Evolutionary conservation across 345 rosid genomes (phyloP).

Genomic region (Salix arbutifolia): DNA sequence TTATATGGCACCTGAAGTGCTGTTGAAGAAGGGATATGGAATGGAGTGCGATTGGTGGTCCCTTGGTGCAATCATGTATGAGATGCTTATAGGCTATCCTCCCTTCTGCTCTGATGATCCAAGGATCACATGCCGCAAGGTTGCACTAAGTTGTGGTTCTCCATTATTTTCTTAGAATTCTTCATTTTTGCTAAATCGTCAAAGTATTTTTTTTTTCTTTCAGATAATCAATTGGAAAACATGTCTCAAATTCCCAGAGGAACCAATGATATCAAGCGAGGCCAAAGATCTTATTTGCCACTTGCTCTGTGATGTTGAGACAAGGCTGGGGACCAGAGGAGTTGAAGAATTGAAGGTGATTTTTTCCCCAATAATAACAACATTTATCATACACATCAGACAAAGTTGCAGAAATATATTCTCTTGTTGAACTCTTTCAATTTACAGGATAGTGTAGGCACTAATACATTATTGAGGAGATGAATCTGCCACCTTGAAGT

Average conservation of each 20-base stretch:
- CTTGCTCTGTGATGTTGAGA: conserved; percentile 89
- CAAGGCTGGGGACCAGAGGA: conserved; percentile 85
- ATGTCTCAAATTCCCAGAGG: conserved; percentile 93
- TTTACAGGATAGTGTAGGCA: not conserved
- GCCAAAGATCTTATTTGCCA: conserved; percentile 82
- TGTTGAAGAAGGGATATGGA: conserved; percentile 94
- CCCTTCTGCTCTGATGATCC: conserved; percentile 98
- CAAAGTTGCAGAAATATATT: conserved; percentile 5
- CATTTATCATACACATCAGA: not conserved
- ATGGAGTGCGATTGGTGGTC: conserved; percentile 99
- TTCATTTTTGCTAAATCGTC: conserved; percentile 18
- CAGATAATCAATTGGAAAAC: conserved; percentile 93
- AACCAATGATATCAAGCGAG: conserved; percentile 76
- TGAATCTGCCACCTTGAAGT: not conserved
- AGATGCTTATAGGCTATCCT: conserved; percentile 96
- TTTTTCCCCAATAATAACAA: not conserved
- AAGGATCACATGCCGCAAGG: conserved; percentile 94
- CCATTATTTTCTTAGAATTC: conserved; percentile 7
- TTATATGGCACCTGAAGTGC: conserved; percentile 98
- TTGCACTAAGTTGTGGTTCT: conserved; percentile 27
- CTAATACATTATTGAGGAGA: not conserved
- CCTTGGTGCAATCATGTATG: conserved; percentile 92
- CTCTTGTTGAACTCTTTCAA: not conserved
- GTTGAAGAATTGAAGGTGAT: conserved; percentile 84
- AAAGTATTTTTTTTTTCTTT: conserved; percentile 13